These are phyloP conservation scores for Raffaelea albimanens DNA, from an alignment of 2,329 filamentous ascomycete species.

Conservation along the genomic window DNA sequence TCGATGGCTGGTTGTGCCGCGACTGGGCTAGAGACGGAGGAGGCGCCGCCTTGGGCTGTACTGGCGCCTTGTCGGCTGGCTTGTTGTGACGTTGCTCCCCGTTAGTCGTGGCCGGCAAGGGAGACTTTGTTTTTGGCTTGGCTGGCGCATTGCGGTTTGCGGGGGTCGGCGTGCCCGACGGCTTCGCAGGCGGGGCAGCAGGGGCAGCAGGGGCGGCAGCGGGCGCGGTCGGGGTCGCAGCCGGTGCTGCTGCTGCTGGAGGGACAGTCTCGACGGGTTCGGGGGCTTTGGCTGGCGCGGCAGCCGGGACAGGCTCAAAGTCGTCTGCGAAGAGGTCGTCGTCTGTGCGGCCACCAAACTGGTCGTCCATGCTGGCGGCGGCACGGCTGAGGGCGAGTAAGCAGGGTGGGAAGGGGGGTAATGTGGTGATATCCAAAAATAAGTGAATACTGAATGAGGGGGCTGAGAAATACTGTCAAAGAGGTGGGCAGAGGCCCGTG, in stretches of 20 bases:
- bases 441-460: no score
- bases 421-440: no score
- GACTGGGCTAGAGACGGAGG: conserved; percentile 13
- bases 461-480: no score
- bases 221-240: not conserved
- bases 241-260: not conserved
- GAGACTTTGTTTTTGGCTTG: not conserved
- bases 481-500: no score
- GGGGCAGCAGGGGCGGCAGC: not conserved
- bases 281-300: not conserved
- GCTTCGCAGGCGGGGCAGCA: not conserved
- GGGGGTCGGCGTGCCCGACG: not conserved
- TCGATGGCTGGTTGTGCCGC: conserved; percentile 11
- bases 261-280: not conserved
- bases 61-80: not conserved
- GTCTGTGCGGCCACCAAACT: conserved; percentile 51
- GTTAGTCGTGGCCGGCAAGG: not conserved
- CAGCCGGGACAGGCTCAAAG: conserved; percentile 41
- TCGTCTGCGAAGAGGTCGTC: conserved; percentile 55
- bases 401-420: not conserved
- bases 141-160: not conserved
- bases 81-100: not conserved
- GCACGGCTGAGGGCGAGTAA: not conserved
- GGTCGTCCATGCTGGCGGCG: conserved; percentile 42
- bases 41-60: not conserved